Conservation (phyloP, 345 rosid species). For the Eucalyptus coolabah region DNA sequence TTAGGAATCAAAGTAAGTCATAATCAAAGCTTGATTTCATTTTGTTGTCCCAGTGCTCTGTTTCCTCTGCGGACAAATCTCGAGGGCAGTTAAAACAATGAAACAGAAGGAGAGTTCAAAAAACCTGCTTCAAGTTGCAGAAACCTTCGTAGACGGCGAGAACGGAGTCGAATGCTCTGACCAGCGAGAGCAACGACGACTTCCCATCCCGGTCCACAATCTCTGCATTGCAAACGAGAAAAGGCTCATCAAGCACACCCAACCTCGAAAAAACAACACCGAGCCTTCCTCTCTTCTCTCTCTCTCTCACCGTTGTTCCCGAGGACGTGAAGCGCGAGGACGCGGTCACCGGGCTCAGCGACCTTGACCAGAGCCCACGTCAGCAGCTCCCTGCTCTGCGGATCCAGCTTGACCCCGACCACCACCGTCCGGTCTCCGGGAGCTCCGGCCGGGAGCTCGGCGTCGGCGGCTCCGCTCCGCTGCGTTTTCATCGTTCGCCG, state of each 20-base stretch:
- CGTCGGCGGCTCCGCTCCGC: slow-evolving; percentile 3
- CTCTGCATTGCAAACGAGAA: slow-evolving; percentile 6
- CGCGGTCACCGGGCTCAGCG: slow-evolving; percentile 77
- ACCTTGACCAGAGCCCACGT: slow-evolving; percentile 91
- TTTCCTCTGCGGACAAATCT: neutral
- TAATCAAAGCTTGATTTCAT: neutral
- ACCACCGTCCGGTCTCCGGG: slow-evolving; percentile 47
- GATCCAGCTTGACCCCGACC: slow-evolving; percentile 78
- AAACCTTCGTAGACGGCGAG: slow-evolving; percentile 89
- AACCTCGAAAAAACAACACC: neutral
- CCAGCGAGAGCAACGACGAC: slow-evolving; percentile 69
- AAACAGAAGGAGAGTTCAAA: neutral
- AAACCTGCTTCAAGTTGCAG: slow-evolving; percentile 96
- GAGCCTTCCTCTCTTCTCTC: neutral
- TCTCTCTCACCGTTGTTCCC: slow-evolving; percentile 26
- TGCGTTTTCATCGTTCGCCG: slow-evolving; percentile 17
- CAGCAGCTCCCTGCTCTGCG: slow-evolving; percentile 62
- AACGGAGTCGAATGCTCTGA: slow-evolving; percentile 75
- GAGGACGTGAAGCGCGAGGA: slow-evolving; percentile 83
- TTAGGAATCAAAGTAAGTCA: neutral
- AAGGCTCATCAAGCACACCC: neutral
- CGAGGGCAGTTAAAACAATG: neutral
- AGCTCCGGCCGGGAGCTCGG: slow-evolving; percentile 3
- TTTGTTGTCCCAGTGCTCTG: neutral
- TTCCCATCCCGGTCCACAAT: slow-evolving; percentile 51